Evolutionary conservation across 2,329 filamentous ascomycete species (phyloP).

Genomic region (Cladosporium phlei): DNA sequence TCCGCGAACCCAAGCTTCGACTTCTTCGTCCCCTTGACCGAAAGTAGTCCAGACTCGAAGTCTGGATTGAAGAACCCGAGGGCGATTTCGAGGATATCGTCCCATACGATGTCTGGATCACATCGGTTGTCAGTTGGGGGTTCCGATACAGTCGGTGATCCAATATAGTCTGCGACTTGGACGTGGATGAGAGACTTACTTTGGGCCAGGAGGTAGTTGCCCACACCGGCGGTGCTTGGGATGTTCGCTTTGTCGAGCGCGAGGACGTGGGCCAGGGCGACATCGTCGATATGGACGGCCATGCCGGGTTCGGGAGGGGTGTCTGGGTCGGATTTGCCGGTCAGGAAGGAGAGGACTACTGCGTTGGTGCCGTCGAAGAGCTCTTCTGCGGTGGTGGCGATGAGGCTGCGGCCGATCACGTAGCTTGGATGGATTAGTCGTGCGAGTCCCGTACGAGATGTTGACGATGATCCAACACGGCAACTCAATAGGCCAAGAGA

Average conservation of each 20-base stretch:
- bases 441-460: too few species aligned
- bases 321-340: conserved; percentile 15
- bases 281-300: conserved; percentile 25
- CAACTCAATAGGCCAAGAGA: too few species aligned
- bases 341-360: conserved; percentile 14
- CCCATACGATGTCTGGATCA: conserved; percentile 10
- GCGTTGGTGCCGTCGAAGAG: conserved; percentile 19
- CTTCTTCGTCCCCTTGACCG: conserved; percentile 1
- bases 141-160: too few species aligned
- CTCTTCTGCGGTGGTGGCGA: conserved; percentile 18
- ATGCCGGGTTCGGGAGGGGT: conserved; percentile 17
- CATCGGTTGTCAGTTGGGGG: too few species aligned
- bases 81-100: conserved; percentile 8
- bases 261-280: conserved; percentile 27
- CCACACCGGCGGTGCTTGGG: background rate
- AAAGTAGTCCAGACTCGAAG: conserved; percentile 3
- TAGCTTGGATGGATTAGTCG: too few species aligned
- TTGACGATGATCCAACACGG: background rate
- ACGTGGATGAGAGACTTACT: background rate
- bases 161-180: background rate
- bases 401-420: conserved; percentile 23
- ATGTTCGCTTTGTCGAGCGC: conserved; percentile 17
- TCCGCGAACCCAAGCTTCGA: conserved; percentile 6
- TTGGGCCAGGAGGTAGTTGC: conserved; percentile 2
- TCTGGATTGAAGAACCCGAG: background rate